Conservation (phyloP, 2,329 filamentous ascomycete species). For the Clarireedia monteithiana region DNA sequence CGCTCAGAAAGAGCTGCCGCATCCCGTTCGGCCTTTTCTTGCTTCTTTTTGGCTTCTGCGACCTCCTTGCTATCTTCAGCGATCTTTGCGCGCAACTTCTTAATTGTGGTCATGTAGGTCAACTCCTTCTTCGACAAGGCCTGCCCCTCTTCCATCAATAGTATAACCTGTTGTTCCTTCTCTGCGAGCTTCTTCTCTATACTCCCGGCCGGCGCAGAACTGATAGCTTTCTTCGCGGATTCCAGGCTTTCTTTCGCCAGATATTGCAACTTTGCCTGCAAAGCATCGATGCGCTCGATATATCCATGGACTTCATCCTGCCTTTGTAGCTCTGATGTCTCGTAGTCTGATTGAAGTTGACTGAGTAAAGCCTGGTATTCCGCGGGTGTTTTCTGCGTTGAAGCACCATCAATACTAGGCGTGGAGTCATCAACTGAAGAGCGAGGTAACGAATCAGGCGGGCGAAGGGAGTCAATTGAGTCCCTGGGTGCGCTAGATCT, state of each 20-base stretch:
- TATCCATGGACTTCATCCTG: slow-evolving; percentile 80
- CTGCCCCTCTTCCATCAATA: slow-evolving; percentile 87
- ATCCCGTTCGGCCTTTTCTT: slow-evolving; percentile 51
- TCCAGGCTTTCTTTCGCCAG: slow-evolving; percentile 74
- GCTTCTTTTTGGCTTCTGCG: slow-evolving; percentile 49
- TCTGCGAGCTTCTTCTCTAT: slow-evolving; percentile 74
- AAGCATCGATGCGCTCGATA: slow-evolving; percentile 81
- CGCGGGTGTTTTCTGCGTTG: slow-evolving; percentile 13
- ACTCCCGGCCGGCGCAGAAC: slow-evolving; percentile 55
- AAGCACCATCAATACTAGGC: slow-evolving; percentile 9
- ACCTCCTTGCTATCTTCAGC: slow-evolving; percentile 58
- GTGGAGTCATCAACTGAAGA: slow-evolving; percentile 26
- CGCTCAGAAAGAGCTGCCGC: slow-evolving; percentile 39
- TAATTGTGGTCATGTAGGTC: slow-evolving; percentile 74
- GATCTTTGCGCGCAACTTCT: slow-evolving; percentile 64
- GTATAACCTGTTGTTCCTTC: slow-evolving; percentile 82
- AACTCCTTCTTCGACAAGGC: slow-evolving; percentile 81
- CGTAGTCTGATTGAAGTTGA: slow-evolving; percentile 29
- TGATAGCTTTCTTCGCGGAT: slow-evolving; percentile 60
- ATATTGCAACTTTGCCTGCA: slow-evolving; percentile 87
- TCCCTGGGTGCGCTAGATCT: slow-evolving; percentile 20
- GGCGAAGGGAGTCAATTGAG: slow-evolving; percentile 20
- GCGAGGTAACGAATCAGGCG: slow-evolving; percentile 16
- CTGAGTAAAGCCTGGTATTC: slow-evolving; percentile 35
- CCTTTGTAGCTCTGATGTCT: slow-evolving; percentile 37